A percentile compares a stretch with the other conserved stretches of the same genome.
Conservation (phyloP, 768 basidiomycete species). For the Lactarius pseudohatsudake region DNA sequence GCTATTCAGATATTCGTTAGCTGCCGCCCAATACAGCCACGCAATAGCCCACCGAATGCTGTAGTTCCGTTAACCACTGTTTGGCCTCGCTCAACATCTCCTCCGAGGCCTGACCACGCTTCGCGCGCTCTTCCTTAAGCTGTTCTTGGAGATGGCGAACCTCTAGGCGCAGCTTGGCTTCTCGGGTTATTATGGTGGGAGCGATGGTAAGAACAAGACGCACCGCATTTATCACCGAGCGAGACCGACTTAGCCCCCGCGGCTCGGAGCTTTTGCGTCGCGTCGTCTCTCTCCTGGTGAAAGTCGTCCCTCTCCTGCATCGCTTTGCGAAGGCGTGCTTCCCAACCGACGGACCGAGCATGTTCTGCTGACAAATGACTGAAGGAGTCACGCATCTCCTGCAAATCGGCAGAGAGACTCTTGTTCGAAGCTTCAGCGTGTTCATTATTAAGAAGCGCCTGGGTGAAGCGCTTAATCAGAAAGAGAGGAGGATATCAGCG, state of each 20-base stretch:
- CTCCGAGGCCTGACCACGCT: slow-evolving; percentile 65
- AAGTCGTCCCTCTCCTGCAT: slow-evolving; percentile 80
- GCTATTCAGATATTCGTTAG: slow-evolving; percentile 3
- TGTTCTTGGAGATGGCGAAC: slow-evolving; percentile 62
- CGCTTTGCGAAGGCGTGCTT: slow-evolving; percentile 60
- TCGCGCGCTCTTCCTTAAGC: slow-evolving; percentile 58
- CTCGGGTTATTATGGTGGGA: background rate
- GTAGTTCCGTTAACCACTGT: slow-evolving; percentile 58
- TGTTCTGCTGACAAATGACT: slow-evolving; percentile 67
- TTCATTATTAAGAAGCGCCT: slow-evolving; percentile 79
- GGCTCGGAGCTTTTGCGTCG: slow-evolving; percentile 60
- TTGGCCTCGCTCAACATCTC: slow-evolving; percentile 66
- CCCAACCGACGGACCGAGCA: slow-evolving; percentile 69
- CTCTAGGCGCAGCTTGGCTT: slow-evolving; percentile 71
- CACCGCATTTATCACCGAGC: slow-evolving; percentile 68
- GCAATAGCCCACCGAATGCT: slow-evolving; percentile 49
- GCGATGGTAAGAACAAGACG: slow-evolving; percentile 16
- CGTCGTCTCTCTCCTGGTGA: slow-evolving; percentile 76
- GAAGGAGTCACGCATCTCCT: slow-evolving; percentile 67
- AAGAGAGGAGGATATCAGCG: slow-evolving; percentile 12
- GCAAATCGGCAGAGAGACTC: slow-evolving; percentile 67
- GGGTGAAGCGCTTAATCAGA: slow-evolving; percentile 61
- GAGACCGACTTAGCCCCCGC: slow-evolving; percentile 67
- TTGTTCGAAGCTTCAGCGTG: slow-evolving; percentile 78
- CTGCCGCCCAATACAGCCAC: background rate